Percentiles rank a stretch among this genome's conserved stretches.
These are phyloP conservation scores for Lipomyces chichibuensis DNA, from an alignment of 805 yeast genomes.

Conservation along the genomic window DNA sequence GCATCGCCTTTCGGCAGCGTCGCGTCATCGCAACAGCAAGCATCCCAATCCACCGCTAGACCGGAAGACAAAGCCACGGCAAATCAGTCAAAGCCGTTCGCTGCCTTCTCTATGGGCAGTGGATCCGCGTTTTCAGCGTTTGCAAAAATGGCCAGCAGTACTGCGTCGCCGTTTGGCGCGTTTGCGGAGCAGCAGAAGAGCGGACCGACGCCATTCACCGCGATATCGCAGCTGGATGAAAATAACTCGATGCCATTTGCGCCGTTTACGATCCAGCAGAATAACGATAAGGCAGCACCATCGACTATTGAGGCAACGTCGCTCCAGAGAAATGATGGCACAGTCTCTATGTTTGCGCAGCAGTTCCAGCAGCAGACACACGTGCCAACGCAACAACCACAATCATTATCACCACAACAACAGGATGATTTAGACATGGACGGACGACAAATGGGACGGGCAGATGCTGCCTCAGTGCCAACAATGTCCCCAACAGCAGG, in stretches of 20 bases:
- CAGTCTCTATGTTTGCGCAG: not conserved
- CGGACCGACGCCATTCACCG: not conserved
- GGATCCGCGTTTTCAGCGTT: not conserved
- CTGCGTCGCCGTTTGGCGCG: constrained; percentile 7
- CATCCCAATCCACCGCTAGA: not conserved
- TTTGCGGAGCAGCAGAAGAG: not conserved
- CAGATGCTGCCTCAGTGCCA: not conserved
- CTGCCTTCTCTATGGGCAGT: not conserved
- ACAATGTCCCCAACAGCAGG: not conserved
- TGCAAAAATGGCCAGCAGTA: not conserved
- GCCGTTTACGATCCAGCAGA: not conserved
- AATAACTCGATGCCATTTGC: no score
- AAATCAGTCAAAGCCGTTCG: not conserved
- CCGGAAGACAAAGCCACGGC: not conserved
- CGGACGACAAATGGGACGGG: not conserved
- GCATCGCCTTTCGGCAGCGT: constrained; percentile 9
- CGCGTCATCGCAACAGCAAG: not conserved
- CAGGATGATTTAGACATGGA: not conserved
- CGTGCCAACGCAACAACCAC: not conserved
- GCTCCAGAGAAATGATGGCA: not conserved
- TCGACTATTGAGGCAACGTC: not conserved
- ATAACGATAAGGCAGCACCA: not conserved
- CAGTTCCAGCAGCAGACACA: not conserved
- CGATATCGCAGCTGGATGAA: not conserved
- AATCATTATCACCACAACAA: not conserved